Base-by-base conservation (phyloP, 495 filamentous ascomycete species). In the Gamarada debralockiae region DNA sequence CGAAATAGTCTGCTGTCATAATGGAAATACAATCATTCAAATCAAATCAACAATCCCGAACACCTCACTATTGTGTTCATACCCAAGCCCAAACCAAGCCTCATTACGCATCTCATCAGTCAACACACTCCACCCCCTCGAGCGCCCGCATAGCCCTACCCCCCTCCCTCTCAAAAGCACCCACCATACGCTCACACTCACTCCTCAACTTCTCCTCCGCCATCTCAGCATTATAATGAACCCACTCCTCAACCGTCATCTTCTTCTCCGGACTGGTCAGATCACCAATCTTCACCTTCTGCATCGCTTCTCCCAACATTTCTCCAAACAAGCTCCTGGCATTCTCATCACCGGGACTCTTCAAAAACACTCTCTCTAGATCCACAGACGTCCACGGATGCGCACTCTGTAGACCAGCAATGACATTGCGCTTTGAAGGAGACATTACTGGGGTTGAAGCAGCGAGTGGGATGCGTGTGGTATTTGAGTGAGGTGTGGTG, bases 201-300 rank as follows among this genome's bases (percentile, higher is more conserved):
- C 70, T 65, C 59, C 83, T 86, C 50, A 97, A 66, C 62, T 80
- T 83, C 62, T 86, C 81, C 70, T 96, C 90, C 1, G 85, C 90
- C 56, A 81, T 72, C 58, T 78, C 77, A 3, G 92, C 92, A 63
- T 91, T 92, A 70, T 79, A 81, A 48, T 77, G 71, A 39, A 98
- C 84, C 93, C 93, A 98, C 67, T 96, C 84, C 65, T 95, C 88
- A 2, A 97, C 90, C 0, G 82, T 89, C 89, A 98, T 92, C 34
- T 78, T 79, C 73, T 86, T 90, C 72, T 97, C 92, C 0, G 82
- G 82, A 55, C 75, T 86, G 1, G 81, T 84, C 55, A 98, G 66
- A n/a, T 77, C 76, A 22, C 52, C 61, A 12, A 71, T 74, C 54
- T 77, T 79, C 8, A 63, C 64, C 31, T 77, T 70, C 24, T 73